Base-by-base conservation (phyloP, 192 early-diverging fungal species). In the Coemansia sp. region DNA sequence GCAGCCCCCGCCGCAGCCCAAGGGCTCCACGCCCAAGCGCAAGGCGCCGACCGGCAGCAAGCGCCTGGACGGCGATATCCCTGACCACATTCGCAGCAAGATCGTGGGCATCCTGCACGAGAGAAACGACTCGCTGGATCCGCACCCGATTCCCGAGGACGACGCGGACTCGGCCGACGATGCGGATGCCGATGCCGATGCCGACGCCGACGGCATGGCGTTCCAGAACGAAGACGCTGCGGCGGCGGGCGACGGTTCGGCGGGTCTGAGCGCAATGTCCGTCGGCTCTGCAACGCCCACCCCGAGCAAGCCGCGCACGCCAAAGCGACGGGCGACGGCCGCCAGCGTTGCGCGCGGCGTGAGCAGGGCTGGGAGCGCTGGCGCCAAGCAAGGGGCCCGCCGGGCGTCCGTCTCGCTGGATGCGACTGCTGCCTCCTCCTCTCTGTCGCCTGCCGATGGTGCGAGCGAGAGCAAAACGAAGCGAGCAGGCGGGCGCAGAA, bases 21-120 rank as follows among this genome's bases (percentile, higher is more conserved):
- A 65, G 16, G 23, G 4, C 47, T 13, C 38, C 13, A 56, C 62
- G 37, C 38, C 67, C 42, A 83, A 71, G 66, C 72, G 75, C 69
- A 78, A 83, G 67, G 74, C 72, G 42, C 75, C 76, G 0, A 78
- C 81, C 0, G 81, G 69, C 19, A 78, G 75, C 66, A 77, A 78
- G 76, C 76, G 81, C 3, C 58, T 77, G 47, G 81, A 83, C 15
- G 81, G 81, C 62, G 63, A 68, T 13, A 70, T 83, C 0, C 81
- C 81, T 0, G 76, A 73, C 3, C 52, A 77, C 26, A 78, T 83
- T 47, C 70, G 63, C 38, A 53, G 56, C n/a, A 74, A 69, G 66
- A 78, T 83, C 53, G 47, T 77, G 56, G 45, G 11, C 13, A 54
- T 77, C 1, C 76, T 83, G 10, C 40, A 50, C 32, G 32, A 44